phyloP scores from a whole-genome alignment of 768 basidiomycete genomes.

The Podaxis rugospora region DNA sequence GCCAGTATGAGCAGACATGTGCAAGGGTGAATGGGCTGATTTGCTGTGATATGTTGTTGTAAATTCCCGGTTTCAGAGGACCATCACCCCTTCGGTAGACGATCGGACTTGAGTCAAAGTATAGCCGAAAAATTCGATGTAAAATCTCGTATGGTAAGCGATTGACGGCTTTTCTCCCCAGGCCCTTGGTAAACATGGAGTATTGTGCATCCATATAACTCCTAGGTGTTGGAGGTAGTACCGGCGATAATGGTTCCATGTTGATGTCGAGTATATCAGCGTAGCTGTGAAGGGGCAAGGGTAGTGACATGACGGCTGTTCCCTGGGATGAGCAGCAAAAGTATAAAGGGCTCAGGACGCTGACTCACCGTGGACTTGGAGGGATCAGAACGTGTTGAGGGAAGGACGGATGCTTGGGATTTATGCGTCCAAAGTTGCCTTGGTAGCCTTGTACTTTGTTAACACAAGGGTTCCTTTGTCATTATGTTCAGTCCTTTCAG shows the following conservation, averaged over 20 bases:
- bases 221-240: neutral
- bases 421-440: neutral
- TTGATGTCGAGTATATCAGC: neutral
- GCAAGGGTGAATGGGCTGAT: neutral
- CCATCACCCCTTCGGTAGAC: neutral
- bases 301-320: neutral
- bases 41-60: neutral
- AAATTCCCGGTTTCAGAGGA: neutral
- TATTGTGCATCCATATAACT: neutral
- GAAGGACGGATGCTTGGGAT: neutral
- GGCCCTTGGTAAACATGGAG: neutral
- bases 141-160: neutral
- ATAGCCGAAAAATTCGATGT: neutral
- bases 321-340: neutral
- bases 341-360: neutral
- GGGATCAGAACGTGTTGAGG: neutral
- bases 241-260: neutral
- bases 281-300: neutral
- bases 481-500: no score
- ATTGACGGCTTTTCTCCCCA: neutral
- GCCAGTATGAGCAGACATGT: conserved; percentile 1
- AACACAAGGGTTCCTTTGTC: neutral
- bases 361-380: neutral
- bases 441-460: neutral
- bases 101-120: neutral